These are phyloP conservation scores for Emergomyces pasteurianus DNA, from an alignment of 2,329 filamentous ascomycete species.

Conservation along the genomic window DNA sequence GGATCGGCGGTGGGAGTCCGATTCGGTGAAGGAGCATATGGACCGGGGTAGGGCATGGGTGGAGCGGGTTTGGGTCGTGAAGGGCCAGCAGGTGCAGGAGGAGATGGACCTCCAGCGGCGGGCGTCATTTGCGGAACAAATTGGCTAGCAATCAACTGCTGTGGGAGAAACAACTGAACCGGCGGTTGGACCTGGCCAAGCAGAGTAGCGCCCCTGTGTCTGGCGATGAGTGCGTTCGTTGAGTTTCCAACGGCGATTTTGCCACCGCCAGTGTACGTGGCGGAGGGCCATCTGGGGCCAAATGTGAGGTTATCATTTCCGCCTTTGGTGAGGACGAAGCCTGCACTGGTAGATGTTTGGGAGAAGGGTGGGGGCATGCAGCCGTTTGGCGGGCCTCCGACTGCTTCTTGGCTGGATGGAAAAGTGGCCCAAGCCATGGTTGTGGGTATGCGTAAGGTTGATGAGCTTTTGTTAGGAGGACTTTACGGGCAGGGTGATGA, in stretches of 20 bases:
- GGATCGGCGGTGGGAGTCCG: not conserved
- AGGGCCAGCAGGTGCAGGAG: not conserved
- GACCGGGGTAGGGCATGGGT: not conserved
- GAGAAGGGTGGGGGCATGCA: not conserved
- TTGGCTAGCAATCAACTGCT: not conserved
- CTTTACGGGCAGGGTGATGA: not conserved
- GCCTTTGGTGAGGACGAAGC: not conserved
- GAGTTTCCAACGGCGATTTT: not conserved
- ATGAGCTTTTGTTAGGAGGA: not conserved
- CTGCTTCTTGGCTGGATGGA: not conserved
- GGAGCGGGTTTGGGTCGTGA: not conserved
- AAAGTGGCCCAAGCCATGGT: not conserved
- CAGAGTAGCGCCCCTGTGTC: not conserved
- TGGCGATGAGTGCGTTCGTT: not conserved
- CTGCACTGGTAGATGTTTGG: not conserved
- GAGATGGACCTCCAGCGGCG: not conserved
- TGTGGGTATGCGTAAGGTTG: not conserved
- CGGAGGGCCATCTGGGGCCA: not conserved
- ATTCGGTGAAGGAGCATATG: not conserved
- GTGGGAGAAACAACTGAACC: not conserved
- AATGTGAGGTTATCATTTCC: not conserved
- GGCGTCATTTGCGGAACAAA: not conserved
- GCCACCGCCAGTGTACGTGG: not conserved
- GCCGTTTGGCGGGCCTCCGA: not conserved
- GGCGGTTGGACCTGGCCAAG: not conserved